A percentile compares a stretch with the other conserved stretches of the same genome.
phyloP scores from a whole-genome alignment of 805 yeast species.

The Yarrowia hollandica region DNA sequence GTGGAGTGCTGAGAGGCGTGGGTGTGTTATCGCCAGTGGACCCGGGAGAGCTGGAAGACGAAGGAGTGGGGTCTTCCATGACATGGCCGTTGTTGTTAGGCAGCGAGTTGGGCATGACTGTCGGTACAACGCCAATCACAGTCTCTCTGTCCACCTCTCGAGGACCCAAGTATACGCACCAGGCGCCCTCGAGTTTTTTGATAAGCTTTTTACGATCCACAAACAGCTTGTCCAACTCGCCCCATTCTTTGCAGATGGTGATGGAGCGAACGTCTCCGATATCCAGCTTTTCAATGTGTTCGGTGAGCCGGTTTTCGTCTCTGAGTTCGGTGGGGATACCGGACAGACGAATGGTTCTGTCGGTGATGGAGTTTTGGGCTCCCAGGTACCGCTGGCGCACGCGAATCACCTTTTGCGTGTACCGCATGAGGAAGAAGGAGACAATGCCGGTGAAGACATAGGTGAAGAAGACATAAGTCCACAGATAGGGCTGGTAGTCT shows the following conservation, averaged over 20 bases:
- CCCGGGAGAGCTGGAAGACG: background rate
- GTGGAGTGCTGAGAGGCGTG: background rate
- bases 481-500: constrained; percentile 59
- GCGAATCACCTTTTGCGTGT: constrained; percentile 69
- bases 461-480: constrained; percentile 88
- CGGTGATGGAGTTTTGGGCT: constrained; percentile 82
- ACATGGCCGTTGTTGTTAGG: constrained; percentile 1
- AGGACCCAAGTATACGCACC: constrained; percentile 65
- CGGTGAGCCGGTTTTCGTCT: constrained; percentile 64
- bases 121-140: background rate
- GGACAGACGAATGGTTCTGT: constrained; percentile 80
- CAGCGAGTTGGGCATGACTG: too few relatives aligned
- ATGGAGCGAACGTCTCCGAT: constrained; percentile 78
- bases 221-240: constrained; percentile 63
- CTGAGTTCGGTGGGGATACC: constrained; percentile 87
- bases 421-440: constrained; percentile 58
- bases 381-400: constrained; percentile 84
- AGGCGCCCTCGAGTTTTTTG: constrained; percentile 60
- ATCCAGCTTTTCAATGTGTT: constrained; percentile 73
- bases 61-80: background rate
- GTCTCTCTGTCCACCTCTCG: constrained; percentile 17
- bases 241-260: constrained; percentile 87
- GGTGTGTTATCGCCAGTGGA: background rate
- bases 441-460: constrained; percentile 77
- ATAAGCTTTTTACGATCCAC: constrained; percentile 57